Conservation (phyloP, 352 stramenopile species). For the Globisporangium megalacanthum region DNA sequence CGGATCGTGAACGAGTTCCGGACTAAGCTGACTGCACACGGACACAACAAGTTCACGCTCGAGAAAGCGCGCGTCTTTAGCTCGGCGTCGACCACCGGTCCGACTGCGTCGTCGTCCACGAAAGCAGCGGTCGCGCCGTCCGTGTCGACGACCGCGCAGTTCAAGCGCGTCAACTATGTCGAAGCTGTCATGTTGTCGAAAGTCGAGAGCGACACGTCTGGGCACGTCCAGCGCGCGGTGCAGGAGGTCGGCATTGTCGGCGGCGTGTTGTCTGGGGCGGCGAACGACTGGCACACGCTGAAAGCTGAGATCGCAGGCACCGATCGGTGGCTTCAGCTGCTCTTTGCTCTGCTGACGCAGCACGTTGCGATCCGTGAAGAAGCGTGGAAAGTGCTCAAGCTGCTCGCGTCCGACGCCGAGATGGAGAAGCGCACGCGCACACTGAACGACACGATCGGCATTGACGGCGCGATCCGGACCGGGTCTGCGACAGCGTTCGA, state of each 20-base stretch:
- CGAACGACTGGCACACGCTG: slow-evolving; percentile 64
- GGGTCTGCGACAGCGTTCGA: slow-evolving; percentile 28
- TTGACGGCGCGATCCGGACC: slow-evolving; percentile 63
- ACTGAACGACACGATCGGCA: slow-evolving; percentile 53
- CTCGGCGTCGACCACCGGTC: slow-evolving; percentile 3
- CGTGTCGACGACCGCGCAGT: slow-evolving; percentile 20
- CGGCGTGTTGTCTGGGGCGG: slow-evolving; percentile 20
- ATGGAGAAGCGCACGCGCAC: slow-evolving; percentile 75
- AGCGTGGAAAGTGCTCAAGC: slow-evolving; percentile 71
- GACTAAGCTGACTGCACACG: slow-evolving; percentile 61
- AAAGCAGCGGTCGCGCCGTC: slow-evolving; percentile 17
- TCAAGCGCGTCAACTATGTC: slow-evolving; percentile 29
- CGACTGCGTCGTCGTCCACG: slow-evolving; percentile 8
- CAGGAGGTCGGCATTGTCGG: slow-evolving; percentile 18
- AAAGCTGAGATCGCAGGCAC: slow-evolving; percentile 60
- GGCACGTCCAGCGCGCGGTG: slow-evolving; percentile 37
- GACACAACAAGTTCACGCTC: slow-evolving; percentile 62
- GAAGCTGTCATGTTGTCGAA: slow-evolving; percentile 58
- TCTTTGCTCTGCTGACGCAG: slow-evolving; percentile 52
- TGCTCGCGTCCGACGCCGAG: slow-evolving; percentile 47
- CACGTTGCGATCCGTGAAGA: slow-evolving; percentile 52
- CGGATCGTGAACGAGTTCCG: slow-evolving; percentile 68
- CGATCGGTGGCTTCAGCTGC: slow-evolving; percentile 25
- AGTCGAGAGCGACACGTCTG: slow-evolving; percentile 58
- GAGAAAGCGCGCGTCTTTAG: slow-evolving; percentile 59